Evolutionary conservation across 2,329 filamentous ascomycete genomes (phyloP), one percentile per base, ranked within the genome.

Genomic region (Fusarium sacchari): DNA sequence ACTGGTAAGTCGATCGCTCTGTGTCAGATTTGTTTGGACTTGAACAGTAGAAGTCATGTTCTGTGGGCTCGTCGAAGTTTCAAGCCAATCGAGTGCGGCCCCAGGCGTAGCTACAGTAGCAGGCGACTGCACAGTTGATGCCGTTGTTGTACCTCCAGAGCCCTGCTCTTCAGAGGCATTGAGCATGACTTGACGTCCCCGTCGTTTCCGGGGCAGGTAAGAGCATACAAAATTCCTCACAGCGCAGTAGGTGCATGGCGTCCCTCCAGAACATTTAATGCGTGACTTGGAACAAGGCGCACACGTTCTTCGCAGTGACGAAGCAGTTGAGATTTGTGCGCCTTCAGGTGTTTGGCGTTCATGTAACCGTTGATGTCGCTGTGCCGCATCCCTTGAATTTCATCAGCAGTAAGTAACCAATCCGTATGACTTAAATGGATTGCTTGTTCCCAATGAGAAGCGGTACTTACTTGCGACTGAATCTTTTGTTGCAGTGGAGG

Each of bases 391-490:
- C 15, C 30, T 50, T 1, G 12, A 14, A 0, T 5, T 7, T 12
- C 3, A 2, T 6, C 22, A 30, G n/a, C 6, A 20, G 15, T 13
- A 7, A 36, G 14, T 5, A 14, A 50, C 2, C 24, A 11, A 4
- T 15, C 3, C 12, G 7, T 6, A 34, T 50, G 11, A 4, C 17
- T 18, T 5, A n/a, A 13, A n/a, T 6, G 7, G 9, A 5, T 2
- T 18, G 14, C 3, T 49, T 30, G 20, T 30, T 18, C 20, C 1
- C 18, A 14, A 9, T 18, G 28, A 1, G 0, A 26, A 6, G 15
- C 9, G 17, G 4, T 11, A 20, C 47, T 15, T 4, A 50, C 47
- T 26, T 50, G 30, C 47, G 30, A 20, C 47, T 50, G 6, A 50
- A 50, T 24, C 22, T 34, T 20, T 20, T 52, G 20, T 20, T 34